These are phyloP conservation scores for Lichenothelia convexa DNA, from an alignment of 495 filamentous ascomycete genomes.

Conservation along the genomic window DNA sequence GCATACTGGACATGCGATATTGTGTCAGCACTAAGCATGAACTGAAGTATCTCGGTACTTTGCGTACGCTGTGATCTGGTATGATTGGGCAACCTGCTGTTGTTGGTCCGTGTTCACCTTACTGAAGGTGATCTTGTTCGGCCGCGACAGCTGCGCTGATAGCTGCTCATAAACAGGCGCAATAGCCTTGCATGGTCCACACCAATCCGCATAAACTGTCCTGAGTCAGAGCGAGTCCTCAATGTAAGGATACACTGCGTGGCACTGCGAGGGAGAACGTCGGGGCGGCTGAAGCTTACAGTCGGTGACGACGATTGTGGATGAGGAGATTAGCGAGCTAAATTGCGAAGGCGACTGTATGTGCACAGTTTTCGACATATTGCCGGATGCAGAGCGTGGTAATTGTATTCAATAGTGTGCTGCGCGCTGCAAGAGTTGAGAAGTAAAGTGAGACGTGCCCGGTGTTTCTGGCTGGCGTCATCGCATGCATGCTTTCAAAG, in stretches of 20 bases:
- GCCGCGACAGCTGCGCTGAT: slow-evolving; percentile 48
- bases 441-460: too few relatives aligned
- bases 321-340: slow-evolving; percentile 42
- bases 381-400: too few relatives aligned
- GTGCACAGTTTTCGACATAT: slow-evolving; percentile 46
- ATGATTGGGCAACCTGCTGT: slow-evolving; percentile 50
- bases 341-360: slow-evolving; percentile 60
- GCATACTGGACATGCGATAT: slow-evolving; percentile 28
- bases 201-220: slow-evolving; percentile 77
- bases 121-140: slow-evolving; percentile 59
- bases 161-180: slow-evolving; percentile 73
- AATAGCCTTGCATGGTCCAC: slow-evolving; percentile 66
- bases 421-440: too few relatives aligned
- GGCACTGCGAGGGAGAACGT: slow-evolving; percentile 14
- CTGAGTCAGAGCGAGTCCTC: slow-evolving; percentile 8
- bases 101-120: slow-evolving; percentile 74
- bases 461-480: too few relatives aligned
- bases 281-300: too few relatives aligned
- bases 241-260: slow-evolving; percentile 3
- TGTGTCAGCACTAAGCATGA: not conserved
- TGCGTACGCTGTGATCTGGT: slow-evolving; percentile 50
- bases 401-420: too few relatives aligned
- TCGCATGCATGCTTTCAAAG: too few relatives aligned
- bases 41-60: not conserved
- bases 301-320: slow-evolving; percentile 62